phyloP scores from a whole-genome alignment of 495 filamentous ascomycete species.

The Daldinia vernicosa region DNA sequence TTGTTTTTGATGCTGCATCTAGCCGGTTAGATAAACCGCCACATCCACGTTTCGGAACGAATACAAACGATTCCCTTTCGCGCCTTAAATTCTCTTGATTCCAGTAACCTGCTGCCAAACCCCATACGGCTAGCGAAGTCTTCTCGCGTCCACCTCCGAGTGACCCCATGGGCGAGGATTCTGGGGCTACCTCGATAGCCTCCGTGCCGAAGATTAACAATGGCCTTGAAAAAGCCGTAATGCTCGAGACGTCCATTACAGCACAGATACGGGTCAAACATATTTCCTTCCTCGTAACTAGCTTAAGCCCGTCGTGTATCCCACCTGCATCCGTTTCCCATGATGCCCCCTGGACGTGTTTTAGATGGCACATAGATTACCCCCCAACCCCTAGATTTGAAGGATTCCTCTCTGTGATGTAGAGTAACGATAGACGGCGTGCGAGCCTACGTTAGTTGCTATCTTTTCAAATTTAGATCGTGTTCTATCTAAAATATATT shows the following conservation, averaged over 20 bases:
- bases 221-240: constrained; percentile 89
- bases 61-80: constrained; percentile 48
- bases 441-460: not conserved
- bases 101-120: constrained; percentile 18
- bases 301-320: not conserved
- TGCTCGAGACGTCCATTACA: constrained; percentile 73
- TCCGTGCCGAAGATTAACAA: constrained; percentile 63
- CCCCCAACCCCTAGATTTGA: not conserved
- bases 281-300: constrained; percentile 28
- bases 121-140: constrained; percentile 57
- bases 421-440: not conserved
- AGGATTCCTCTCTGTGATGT: not conserved
- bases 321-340: not conserved
- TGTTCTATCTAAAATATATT: not conserved
- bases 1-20: constrained; percentile 49
- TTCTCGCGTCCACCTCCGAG: constrained; percentile 58
- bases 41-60: constrained; percentile 39
- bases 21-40: constrained; percentile 46
- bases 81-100: constrained; percentile 16
- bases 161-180: constrained; percentile 60
- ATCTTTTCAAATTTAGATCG: not conserved
- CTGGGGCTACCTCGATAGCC: constrained; percentile 63
- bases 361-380: not conserved
- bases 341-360: not conserved
- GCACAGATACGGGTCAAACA: constrained; percentile 99